Base-by-base conservation (phyloP, 2,329 filamentous ascomycete species). In the Fusarium sp. region DNA sequence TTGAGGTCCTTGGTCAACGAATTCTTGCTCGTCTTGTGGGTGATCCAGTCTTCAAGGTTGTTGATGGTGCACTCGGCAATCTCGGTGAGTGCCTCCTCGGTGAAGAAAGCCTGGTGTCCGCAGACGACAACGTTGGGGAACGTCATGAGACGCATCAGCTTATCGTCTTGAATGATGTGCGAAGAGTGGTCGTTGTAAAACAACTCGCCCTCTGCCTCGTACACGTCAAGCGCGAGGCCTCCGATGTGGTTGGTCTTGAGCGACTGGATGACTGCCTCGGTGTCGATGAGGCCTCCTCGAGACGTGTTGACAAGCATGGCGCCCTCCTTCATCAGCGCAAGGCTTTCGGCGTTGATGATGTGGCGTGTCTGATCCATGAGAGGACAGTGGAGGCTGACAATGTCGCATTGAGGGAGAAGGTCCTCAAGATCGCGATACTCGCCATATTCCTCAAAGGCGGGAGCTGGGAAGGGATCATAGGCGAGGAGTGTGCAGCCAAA, bases 51-150 rank as follows among this genome's bases (percentile, higher is more conserved):
- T 31, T 83, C 83, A 5, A 91, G 77, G 78, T 92, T 93, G 65
- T 82, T 80, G 69, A 92, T 76, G 2, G 90, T 92, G 62, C 85
- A 87, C 54, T 88, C 86, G 2, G 91, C 87, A 75, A 93, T 93
- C 81, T 92, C 90, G 9, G 83, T 83, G 58, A 93, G 81, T 1
- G 91, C 91, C 81, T 93, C 91, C 37, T 88, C 83, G 6, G 91
- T 93, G 76, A 93, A 91, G 82, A 93, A 93, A 2, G 89, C 91
- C 83, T 93, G 91, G 75, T 93, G 91, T 0, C 91, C 91, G 72
- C 88, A 91, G 68, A 93, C 83, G 52, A 93, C 80, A 5, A 92
- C 91, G 71, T 93, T 93, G 68, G 87, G 91, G 76, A 93, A 93
- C 1, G 90, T 92, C 82, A 91, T 89, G 71, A 93, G 81, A 6